Evolutionary conservation across 768 basidiomycete species (phyloP), one percentile per base, ranked within the genome.

Genomic region (Lentinula edodes): DNA sequence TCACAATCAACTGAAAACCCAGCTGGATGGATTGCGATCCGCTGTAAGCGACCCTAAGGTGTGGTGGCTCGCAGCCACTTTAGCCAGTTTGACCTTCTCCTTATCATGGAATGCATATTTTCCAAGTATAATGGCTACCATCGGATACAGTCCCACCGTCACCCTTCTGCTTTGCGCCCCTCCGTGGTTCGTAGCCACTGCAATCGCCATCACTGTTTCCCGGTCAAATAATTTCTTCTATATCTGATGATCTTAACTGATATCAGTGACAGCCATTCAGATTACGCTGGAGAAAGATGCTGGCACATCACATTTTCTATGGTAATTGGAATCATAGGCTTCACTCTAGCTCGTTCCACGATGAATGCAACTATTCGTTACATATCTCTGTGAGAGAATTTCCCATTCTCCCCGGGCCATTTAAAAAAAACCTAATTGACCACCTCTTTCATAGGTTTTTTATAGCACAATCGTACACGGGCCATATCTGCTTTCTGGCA

Each of bases 401-500:
- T 53, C 59, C 35, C 3, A 34, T 36, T n/a, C 45, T 62, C 32
- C 12, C 20, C 3, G 28, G 3, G 28, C 28, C 28, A 1, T 3
- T 50, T 18, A 43, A 10, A 18, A 18, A 50, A 59, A 43, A 41
- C 8, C 38, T 9, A 6, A 39, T 13, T 39, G 13, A 5, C 3
- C 38, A 5, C 64, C 23, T 63, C 15, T 62, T 58, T 58, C 4
- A 1, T 66, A 90, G 90, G 42, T 92, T 93, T 71, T 72, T 93
- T 46, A 88, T 91, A 84, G 86, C 89, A 5, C 85, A 87, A 66
- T 84, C 84, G 0, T 90, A 89, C 66, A 78, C 87, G 0, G 90
- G 83, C 5, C 90, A 88, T 72, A 83, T 92, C 64, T 80, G 81
- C 59, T 86, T 89, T 61, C 69, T 81, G 50, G 78, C 81, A 0